These are phyloP conservation scores for Nicotiana knightiana DNA, from an alignment of 257 asterid species.

Conservation along the genomic window DNA sequence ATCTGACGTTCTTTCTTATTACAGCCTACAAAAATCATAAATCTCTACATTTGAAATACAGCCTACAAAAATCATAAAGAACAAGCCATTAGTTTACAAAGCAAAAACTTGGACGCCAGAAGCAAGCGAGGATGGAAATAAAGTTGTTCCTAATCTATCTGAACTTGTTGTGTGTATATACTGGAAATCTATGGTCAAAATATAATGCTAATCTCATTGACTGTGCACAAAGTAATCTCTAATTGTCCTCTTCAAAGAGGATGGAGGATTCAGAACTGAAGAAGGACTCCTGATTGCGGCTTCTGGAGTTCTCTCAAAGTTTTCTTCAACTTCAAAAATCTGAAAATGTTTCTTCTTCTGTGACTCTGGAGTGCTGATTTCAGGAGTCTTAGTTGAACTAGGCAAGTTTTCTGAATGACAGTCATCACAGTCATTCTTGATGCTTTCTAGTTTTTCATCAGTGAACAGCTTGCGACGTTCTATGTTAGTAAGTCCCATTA, in stretches of 20 bases:
- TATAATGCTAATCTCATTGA: neutral
- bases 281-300: slow-evolving; percentile 63
- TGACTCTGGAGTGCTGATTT: slow-evolving; percentile 58
- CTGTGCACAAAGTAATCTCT: slow-evolving; percentile 44
- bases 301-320: slow-evolving; percentile 44
- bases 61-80: neutral
- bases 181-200: neutral
- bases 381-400: slow-evolving; percentile 4
- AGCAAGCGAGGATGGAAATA: neutral
- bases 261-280: slow-evolving; percentile 78
- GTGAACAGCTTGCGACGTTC: slow-evolving; percentile 50
- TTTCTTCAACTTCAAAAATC: slow-evolving; percentile 29
- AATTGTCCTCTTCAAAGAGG: slow-evolving; percentile 64
- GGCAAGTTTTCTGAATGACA: neutral
- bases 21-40: neutral
- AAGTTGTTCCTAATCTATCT: neutral
- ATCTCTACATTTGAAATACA: neutral
- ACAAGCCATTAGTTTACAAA: neutral
- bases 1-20: too few relatives aligned
- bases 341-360: slow-evolving; percentile 35
- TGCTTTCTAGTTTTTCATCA: slow-evolving; percentile 27
- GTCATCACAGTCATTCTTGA: slow-evolving; percentile 17
- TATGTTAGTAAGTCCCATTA: slow-evolving; percentile 46
- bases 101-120: neutral
- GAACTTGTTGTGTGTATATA: neutral